Percentiles rank a stretch among this genome's conserved stretches.
Evolutionary conservation across 2,329 filamentous ascomycete genomes (phyloP).

Genomic region (Aspergillus tubingensis): DNA sequence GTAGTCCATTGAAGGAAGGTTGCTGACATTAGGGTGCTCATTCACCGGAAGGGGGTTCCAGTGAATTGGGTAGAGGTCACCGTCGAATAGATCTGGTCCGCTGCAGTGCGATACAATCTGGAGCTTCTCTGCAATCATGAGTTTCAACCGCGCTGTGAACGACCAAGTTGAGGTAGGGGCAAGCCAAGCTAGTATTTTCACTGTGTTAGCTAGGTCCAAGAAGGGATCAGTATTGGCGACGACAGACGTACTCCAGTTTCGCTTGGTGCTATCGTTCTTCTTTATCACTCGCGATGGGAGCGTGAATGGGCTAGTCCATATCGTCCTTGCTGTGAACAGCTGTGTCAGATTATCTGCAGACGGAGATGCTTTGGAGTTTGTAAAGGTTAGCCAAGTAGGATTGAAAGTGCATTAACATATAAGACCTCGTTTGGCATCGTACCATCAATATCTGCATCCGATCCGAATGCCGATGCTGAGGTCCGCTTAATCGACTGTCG

Average conservation of each 20-base stretch:
- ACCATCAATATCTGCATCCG: conserved; percentile 1
- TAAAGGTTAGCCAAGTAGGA: neutral
- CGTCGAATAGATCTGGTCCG: too few species aligned
- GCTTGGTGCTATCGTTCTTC: conserved; percentile 18
- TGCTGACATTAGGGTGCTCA: conserved; percentile 28
- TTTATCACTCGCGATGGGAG: conserved; percentile 21
- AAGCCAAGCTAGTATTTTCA: conserved; percentile 21
- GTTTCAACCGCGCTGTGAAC: conserved; percentile 25
- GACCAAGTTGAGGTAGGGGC: conserved; percentile 29
- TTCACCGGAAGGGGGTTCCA: neutral
- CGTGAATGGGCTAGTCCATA: conserved; percentile 27
- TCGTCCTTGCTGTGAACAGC: neutral
- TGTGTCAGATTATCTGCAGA: neutral
- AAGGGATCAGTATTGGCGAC: neutral
- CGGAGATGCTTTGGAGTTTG: neutral
- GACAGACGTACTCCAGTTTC: conserved; percentile 38
- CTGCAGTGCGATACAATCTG: too few species aligned
- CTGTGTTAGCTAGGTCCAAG: neutral
- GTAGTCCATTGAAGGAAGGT: conserved; percentile 20
- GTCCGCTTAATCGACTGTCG: conserved; percentile 1
- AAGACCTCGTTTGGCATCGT: neutral
- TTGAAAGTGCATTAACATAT: too few species aligned
- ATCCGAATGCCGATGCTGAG: conserved; percentile 7
- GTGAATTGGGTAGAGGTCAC: too few species aligned
- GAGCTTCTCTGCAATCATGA: conserved; percentile 24